Percentiles rank a stretch among this genome's conserved stretches.
phyloP scores from a whole-genome alignment of 495 filamentous ascomycete genomes.

The Podospora didyma region DNA sequence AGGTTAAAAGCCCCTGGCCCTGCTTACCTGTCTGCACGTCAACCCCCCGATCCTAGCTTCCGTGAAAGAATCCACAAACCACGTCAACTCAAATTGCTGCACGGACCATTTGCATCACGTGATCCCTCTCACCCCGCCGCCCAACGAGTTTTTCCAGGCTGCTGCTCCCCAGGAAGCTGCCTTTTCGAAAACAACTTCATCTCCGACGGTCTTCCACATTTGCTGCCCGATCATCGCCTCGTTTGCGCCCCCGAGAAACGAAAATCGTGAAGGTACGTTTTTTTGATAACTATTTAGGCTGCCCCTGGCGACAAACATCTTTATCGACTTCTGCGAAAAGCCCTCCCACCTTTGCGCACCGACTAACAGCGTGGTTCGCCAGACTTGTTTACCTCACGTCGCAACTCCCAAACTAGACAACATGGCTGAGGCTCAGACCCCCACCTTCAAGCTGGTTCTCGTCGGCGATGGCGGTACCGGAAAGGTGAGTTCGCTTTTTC shows the following conservation, averaged over 20 bases:
- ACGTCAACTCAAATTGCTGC: conserved; percentile 8
- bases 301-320: not conserved
- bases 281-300: not conserved
- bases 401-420: conserved; percentile 22
- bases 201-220: conserved; percentile 19
- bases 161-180: conserved; percentile 27
- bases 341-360: conserved; percentile 12
- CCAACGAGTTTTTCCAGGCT: conserved; percentile 37
- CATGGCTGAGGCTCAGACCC: conserved; percentile 57
- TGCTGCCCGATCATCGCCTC: conserved; percentile 24
- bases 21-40: not conserved
- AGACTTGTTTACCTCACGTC: conserved; percentile 29
- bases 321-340: conserved; percentile 11
- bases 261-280: conserved; percentile 23
- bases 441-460: conserved; percentile 99
- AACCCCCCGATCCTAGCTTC: not conserved
- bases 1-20: too few relatives aligned
- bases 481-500: conserved; percentile 63
- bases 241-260: conserved; percentile 5
- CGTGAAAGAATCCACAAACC: not conserved
- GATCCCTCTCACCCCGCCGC: conserved; percentile 29
- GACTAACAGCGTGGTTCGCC: conserved; percentile 17
- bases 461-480: conserved; percentile 99
- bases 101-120: conserved; percentile 27
- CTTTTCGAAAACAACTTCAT: conserved; percentile 32